Conservation (phyloP, 2,329 filamentous ascomycete genomes). For the Exophiala aquamarina region DNA sequence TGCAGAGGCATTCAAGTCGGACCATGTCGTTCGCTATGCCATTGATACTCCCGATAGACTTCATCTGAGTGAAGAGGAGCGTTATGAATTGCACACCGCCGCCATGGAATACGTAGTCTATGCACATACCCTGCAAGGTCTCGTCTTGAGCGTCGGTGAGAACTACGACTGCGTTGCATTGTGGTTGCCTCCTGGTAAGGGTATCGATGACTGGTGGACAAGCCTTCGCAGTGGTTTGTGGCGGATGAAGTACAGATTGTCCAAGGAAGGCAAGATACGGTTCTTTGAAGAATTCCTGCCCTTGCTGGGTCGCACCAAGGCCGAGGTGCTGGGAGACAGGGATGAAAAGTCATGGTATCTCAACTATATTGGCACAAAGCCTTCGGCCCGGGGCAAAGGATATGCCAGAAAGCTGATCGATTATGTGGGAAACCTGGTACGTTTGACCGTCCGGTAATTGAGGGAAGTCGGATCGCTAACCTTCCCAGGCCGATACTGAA, state of each 20-base stretch:
- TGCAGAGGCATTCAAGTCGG: conserved; percentile 73
- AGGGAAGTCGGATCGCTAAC: conserved; percentile 2
- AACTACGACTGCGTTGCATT: conserved; percentile 77
- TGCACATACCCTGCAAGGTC: conserved; percentile 70
- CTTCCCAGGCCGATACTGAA: conserved; percentile 63
- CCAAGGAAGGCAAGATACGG: conserved; percentile 67
- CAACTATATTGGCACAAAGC: conserved; percentile 77
- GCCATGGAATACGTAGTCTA: conserved; percentile 77
- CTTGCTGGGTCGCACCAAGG: conserved; percentile 71
- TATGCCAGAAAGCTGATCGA: conserved; percentile 71
- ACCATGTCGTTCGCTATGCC: conserved; percentile 69
- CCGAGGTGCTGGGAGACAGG: conserved; percentile 64
- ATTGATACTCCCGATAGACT: conserved; percentile 69
- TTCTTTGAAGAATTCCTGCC: conserved; percentile 78
- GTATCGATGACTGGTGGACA: conserved; percentile 72
- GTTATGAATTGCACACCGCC: conserved; percentile 74
- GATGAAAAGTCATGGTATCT: conserved; percentile 75
- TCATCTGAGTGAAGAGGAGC: conserved; percentile 62
- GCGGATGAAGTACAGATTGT: conserved; percentile 73
- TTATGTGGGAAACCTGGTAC: conserved; percentile 64
- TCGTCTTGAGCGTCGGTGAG: conserved; percentile 72
- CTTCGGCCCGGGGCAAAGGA: conserved; percentile 67
- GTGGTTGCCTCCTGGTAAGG: conserved; percentile 74
- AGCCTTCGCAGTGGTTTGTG: conserved; percentile 74
- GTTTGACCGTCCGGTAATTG: not conserved